Conservation (phyloP, 345 rosid genomes). For the Syzygium aromaticum region DNA sequence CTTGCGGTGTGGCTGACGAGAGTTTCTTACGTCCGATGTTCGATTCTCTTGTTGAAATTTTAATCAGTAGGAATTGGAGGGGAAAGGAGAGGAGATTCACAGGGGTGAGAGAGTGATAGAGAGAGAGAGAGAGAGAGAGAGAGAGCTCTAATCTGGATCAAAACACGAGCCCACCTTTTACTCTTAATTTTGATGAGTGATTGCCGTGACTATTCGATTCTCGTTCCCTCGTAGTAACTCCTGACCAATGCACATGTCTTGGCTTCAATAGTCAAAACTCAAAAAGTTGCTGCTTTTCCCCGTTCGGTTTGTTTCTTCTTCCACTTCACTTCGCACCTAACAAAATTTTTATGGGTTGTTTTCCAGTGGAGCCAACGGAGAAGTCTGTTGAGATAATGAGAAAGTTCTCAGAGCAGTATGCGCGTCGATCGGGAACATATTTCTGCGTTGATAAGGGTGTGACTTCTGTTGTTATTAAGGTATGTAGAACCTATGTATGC, state of each 20-base stretch:
- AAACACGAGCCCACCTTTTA: background rate
- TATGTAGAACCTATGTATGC: background rate
- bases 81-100: background rate
- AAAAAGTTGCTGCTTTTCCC: background rate
- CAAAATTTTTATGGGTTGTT: background rate
- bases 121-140: background rate
- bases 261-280: background rate
- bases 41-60: background rate
- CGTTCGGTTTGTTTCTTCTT: background rate
- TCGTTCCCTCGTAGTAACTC: background rate
- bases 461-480: constrained; percentile 95
- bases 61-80: background rate
- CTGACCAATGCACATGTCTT: background rate
- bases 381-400: constrained; percentile 91
- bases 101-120: background rate
- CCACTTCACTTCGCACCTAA: background rate
- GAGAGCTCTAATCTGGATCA: fast-evolving
- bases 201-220: background rate
- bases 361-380: constrained; percentile 74
- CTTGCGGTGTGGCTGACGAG: background rate
- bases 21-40: background rate
- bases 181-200: background rate
- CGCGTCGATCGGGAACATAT: constrained; percentile 85
- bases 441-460: constrained; percentile 93
- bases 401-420: constrained; percentile 98